Percentiles rank a stretch among this genome's conserved stretches.
phyloP scores from a whole-genome alignment of 805 yeast genomes.

The Groenewaldozyma salmanticensis region DNA sequence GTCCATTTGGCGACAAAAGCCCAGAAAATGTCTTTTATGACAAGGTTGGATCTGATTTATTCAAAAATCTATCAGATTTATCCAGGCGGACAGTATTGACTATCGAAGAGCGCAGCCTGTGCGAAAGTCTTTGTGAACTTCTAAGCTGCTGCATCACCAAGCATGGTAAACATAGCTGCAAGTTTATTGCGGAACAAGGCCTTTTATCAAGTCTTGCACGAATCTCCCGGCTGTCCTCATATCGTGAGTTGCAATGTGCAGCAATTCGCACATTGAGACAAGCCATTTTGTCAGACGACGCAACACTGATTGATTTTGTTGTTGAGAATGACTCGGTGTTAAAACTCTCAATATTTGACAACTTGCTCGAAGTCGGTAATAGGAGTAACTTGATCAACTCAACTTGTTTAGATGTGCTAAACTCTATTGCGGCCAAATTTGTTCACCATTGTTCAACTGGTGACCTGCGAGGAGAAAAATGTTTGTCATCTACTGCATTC shows the following conservation, averaged over 20 bases:
- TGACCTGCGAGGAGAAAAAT: background rate
- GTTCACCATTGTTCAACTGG: background rate
- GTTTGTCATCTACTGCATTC: background rate
- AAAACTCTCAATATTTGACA: background rate
- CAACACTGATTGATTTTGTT: background rate
- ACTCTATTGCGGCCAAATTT: background rate
- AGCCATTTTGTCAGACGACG: background rate
- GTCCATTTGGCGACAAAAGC: background rate
- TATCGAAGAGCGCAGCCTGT: background rate
- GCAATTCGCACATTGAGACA: background rate
- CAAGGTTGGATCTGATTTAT: constrained; percentile 24
- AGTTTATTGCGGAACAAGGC: background rate
- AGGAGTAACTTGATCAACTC: constrained; percentile 63
- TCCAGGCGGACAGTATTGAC: background rate
- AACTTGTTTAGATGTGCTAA: constrained; percentile 53
- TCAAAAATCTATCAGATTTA: constrained; percentile 18
- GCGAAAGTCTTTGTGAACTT: background rate
- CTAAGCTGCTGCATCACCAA: background rate
- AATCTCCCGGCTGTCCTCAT: background rate
- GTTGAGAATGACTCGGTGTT: background rate
- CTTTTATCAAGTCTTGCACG: background rate
- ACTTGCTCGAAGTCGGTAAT: constrained; percentile 28
- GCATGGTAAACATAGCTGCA: background rate
- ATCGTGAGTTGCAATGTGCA: background rate
- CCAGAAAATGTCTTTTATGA: constrained; percentile 1